Evolutionary conservation across 495 filamentous ascomycete genomes (phyloP), one percentile per base, ranked within the genome.

Genomic region (Pyrenula aspistea): DNA sequence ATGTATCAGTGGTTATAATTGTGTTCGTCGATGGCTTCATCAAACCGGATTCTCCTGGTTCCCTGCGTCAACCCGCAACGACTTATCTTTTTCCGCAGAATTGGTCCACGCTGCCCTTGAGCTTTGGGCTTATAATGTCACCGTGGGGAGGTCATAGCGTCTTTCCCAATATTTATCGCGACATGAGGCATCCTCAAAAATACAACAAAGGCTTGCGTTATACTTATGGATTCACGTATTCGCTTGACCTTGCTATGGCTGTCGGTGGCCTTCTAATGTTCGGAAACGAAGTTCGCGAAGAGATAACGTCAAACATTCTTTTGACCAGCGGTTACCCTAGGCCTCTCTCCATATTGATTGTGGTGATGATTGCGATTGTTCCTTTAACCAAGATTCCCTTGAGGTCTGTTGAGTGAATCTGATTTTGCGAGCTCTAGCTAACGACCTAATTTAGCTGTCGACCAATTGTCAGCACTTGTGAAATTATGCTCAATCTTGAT

Each of bases 121-220:
- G 88, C 25, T 91, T 97, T 63, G 93, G 93, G n/a, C 75, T 98
- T 11, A 77, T 97, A 24, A 96, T 96, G 91, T 88, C 91, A 22
- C 91, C 92, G 1, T 98, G 91, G 90, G 93, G 93, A 60, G 93
- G 93, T 8, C 93, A 97, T 65, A 80, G 83, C 55, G 93, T 98
- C 24, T 96, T 98, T 65, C 93, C 93, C 1, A 95, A 95, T 63
- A 96, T 98, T 63, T 98, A 96, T 67, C 81, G 91, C 54, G 93
- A 98, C 71, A 98, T 98, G 93, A 78, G 93, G 59, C 93, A 97
- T 67, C 91, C 93, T 0, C 77, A 87, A 51, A 93, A 89, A 64
- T 97, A 93, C 67, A 76, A 74, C 21, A 80, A 80, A 67, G 86
- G 84, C 53, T 76, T 96, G 20, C 82, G 85, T 63, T 78, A 84